These are phyloP conservation scores for Candida vartiovaarae DNA, from an alignment of 805 yeast species.

Conservation along the genomic window DNA sequence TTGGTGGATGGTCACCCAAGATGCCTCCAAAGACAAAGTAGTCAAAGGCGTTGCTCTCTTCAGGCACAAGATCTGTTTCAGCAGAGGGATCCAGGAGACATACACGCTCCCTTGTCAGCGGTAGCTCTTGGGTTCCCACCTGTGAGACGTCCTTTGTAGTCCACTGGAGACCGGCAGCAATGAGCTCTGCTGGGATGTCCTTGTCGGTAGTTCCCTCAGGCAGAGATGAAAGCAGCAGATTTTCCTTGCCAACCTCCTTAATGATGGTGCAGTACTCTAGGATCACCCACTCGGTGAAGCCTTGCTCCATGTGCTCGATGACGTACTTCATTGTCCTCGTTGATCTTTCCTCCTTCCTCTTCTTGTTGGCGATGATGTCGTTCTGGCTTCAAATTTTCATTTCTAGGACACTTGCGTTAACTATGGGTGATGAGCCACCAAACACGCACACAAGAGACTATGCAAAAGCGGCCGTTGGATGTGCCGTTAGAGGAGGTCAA, in stretches of 20 bases:
- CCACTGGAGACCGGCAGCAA: conserved; percentile 67
- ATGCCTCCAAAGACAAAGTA: conserved; percentile 96
- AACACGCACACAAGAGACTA: not conserved
- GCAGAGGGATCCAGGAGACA: conserved; percentile 92
- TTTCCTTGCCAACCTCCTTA: conserved; percentile 72
- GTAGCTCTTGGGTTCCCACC: conserved; percentile 26
- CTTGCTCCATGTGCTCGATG: conserved; percentile 96
- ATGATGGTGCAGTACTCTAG: conserved; percentile 82
- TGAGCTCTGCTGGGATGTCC: conserved; percentile 57
- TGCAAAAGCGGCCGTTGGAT: conserved; percentile 1
- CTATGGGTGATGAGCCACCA: no score
- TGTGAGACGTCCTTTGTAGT: conserved; percentile 66
- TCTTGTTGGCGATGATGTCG: no score
- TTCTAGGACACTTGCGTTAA: no score
- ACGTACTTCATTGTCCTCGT: conserved; percentile 64
- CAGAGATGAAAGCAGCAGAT: conserved; percentile 69
- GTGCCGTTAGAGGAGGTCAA: not conserved
- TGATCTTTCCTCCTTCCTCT: not conserved
- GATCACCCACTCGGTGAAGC: conserved; percentile 93
- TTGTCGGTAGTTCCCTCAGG: conserved; percentile 52
- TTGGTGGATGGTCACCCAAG: conserved; percentile 84
- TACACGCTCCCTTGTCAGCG: conserved; percentile 49
- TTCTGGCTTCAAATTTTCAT: no score
- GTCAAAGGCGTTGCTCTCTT: conserved; percentile 60
- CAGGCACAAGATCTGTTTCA: conserved; percentile 60